Percentiles rank a stretch among this genome's conserved stretches.
Conservation (phyloP, 2,329 filamentous ascomycete genomes). For the Alternaria sp. region DNA sequence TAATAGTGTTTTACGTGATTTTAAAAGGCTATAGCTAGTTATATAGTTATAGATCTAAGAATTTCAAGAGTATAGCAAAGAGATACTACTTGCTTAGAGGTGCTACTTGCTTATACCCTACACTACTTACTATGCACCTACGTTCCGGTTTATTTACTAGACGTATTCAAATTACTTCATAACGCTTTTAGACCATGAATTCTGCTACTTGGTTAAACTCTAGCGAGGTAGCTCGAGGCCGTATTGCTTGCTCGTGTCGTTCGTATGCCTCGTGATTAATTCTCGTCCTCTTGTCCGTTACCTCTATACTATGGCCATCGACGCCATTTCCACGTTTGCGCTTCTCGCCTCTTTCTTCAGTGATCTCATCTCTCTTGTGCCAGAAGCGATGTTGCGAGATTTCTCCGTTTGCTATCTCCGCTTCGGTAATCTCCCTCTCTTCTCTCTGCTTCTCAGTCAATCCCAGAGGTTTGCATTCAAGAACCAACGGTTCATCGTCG, state of each 20-base stretch:
- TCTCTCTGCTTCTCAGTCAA: constrained; percentile 35
- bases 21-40: no score
- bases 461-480: constrained; percentile 6
- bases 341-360: background rate
- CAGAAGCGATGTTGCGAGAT: constrained; percentile 41
- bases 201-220: background rate
- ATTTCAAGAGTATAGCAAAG: no score
- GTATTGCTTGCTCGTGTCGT: background rate
- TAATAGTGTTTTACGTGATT: no score
- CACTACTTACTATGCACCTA: no score
- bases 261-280: background rate
- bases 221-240: background rate
- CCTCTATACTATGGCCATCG: background rate
- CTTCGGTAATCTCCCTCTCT: constrained; percentile 35
- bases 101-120: no score
- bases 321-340: background rate
- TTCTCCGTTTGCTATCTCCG: constrained; percentile 27
- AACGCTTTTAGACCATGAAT: no score
- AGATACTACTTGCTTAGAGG: no score
- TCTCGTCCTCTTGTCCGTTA: background rate
- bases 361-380: constrained; percentile 13
- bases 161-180: no score
- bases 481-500: constrained; percentile 30
- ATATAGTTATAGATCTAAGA: no score
- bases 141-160: no score